Conservation (phyloP, 202 grass and related monocot genomes). For the Digitaria exilis region DNA sequence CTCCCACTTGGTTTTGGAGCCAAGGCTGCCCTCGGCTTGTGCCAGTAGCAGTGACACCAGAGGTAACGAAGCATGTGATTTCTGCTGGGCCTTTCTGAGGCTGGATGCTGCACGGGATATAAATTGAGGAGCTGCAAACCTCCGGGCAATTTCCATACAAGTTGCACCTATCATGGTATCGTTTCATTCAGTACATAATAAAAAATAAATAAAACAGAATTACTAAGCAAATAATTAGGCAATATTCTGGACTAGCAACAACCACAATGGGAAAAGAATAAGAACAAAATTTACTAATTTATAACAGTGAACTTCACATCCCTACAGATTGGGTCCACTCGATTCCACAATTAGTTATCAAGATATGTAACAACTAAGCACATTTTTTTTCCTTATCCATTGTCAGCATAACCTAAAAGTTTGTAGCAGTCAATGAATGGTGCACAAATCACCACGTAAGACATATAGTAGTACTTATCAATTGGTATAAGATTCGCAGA, state of each 20-base stretch:
- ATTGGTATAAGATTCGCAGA: neutral
- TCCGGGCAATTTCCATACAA: conserved; percentile 74
- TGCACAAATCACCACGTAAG: neutral
- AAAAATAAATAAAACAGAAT: conserved; percentile 11
- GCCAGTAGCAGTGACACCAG: conserved; percentile 78
- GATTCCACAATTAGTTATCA: neutral
- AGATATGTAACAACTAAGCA: conserved; percentile 3
- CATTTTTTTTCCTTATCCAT: neutral
- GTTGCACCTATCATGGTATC: conserved; percentile 56
- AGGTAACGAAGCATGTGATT: conserved; percentile 57
- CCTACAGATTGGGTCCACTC: neutral
- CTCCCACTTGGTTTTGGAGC: conserved; percentile 87
- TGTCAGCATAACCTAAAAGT: neutral
- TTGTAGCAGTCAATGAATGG: neutral
- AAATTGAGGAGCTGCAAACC: conserved; percentile 66
- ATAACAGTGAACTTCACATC: neutral
- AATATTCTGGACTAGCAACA: neutral
- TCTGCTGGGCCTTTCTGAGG: conserved; percentile 82
- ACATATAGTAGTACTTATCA: neutral
- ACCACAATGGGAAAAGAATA: neutral
- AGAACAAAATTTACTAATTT: conserved; percentile 13
- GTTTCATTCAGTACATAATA: conserved; percentile 21
- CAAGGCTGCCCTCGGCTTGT: conserved; percentile 91
- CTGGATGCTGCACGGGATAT: conserved; percentile 63
- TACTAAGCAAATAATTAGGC: neutral